These are phyloP conservation scores for Leccinum angustisporum DNA, from an alignment of 1,284 basidiomycete genomes.

Conservation along the genomic window DNA sequence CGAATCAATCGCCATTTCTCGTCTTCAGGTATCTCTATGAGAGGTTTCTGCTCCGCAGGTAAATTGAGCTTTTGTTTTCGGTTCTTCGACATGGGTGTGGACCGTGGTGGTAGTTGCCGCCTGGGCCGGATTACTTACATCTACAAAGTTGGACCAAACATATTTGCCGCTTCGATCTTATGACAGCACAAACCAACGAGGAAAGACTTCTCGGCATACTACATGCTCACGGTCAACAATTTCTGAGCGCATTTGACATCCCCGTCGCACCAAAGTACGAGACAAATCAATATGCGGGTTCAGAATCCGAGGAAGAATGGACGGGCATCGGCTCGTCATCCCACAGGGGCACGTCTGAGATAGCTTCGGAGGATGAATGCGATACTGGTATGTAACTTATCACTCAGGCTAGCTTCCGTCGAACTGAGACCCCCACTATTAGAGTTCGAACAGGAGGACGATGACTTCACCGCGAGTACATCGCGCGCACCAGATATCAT, in stretches of 20 bases:
- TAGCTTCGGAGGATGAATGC: conserved; percentile 19
- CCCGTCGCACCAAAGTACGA: conserved; percentile 29
- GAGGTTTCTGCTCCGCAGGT: conserved; percentile 19
- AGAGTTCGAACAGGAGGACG: conserved; percentile 45
- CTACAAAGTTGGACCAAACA: conserved; percentile 5
- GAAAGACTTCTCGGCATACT: conserved; percentile 52
- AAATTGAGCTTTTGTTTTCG: conserved; percentile 34
- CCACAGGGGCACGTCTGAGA: conserved; percentile 3
- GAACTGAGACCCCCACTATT: not conserved
- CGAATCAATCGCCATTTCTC: conserved; percentile 77
- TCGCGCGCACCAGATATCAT: conserved; percentile 43
- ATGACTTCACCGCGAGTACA: conserved; percentile 39
- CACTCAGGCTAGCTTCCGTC: not conserved
- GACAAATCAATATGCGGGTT: conserved; percentile 21
- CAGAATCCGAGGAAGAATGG: conserved; percentile 38
- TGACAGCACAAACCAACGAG: conserved; percentile 28
- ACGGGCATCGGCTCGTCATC: conserved; percentile 21
- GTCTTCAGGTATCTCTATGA: conserved; percentile 60
- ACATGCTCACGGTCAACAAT: conserved; percentile 64
- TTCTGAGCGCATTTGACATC: conserved; percentile 54
- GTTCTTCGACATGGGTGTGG: conserved; percentile 38
- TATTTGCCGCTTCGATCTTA: conserved; percentile 6
- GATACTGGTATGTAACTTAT: conserved; percentile 18
- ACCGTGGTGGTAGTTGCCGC: not conserved
- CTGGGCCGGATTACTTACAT: not conserved